Conservation (phyloP, 2,329 filamentous ascomycete genomes). For the Stachybotrys echinatus region DNA sequence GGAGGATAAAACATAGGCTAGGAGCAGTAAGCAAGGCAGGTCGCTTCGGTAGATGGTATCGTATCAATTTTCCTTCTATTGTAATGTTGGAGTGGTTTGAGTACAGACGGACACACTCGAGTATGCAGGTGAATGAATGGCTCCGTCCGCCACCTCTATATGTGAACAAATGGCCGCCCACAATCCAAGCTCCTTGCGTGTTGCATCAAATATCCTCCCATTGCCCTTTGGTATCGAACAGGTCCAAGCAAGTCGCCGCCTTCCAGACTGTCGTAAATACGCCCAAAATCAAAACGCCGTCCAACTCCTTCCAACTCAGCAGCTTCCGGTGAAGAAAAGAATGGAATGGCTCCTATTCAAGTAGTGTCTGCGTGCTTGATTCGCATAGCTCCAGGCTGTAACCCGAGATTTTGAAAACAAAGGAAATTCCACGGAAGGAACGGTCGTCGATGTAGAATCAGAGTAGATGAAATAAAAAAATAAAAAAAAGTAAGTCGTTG, state of each 20-base stretch:
- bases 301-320: slow-evolving; percentile 18
- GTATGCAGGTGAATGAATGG: neutral
- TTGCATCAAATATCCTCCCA: neutral
- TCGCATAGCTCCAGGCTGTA: slow-evolving; percentile 1
- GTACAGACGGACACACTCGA: neutral
- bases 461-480: neutral
- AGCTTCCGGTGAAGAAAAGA: slow-evolving; percentile 9
- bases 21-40: neutral
- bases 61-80: neutral
- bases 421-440: slow-evolving; percentile 14
- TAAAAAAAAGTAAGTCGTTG: neutral
- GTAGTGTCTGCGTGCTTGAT: slow-evolving; percentile 3
- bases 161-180: slow-evolving; percentile 13
- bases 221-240: slow-evolving; percentile 3
- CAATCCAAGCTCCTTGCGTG: neutral
- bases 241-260: slow-evolving; percentile 1
- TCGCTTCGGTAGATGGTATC: neutral
- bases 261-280: slow-evolving; percentile 3
- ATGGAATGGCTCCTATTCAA: slow-evolving; percentile 1
- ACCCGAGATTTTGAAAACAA: slow-evolving; percentile 13
- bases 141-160: neutral
- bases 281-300: slow-evolving; percentile 11
- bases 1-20: neutral
- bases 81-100: neutral
- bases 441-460: slow-evolving; percentile 10